Base-by-base conservation (phyloP, 768 basidiomycete species). In the Termitomyces sp. region DNA sequence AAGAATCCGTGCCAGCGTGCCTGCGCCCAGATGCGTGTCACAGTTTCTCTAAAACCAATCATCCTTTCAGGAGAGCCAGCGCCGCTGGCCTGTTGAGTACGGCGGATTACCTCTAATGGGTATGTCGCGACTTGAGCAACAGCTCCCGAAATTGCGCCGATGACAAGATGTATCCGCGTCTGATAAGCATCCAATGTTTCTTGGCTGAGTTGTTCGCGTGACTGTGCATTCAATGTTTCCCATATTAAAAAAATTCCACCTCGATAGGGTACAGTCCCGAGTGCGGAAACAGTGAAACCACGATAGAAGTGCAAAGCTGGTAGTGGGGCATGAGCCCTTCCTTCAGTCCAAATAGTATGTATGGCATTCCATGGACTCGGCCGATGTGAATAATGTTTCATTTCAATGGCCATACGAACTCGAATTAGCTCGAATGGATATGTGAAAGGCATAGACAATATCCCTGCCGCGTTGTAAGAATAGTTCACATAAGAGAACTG, bases 31-130 rank as follows among this genome's bases (percentile, higher is more conserved):
- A 69, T 56, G 23, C 61, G 55, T 23, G 50, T 28, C 38, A 66
- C 61, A 26, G 66, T 69, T 43, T 68, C 66, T 55, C 55, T 57
- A 28, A 70, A 66, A 13, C 67, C 68, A 50, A 57, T 57, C 61
- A 67, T 68, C 49, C 64, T 61, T 18, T 65, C 47, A 3, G 65
- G 68, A 43, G 65, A 61, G 12, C 64, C 64, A 32, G 63, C 64
- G 3, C 67, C 68, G 40, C 68, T 67, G 13, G 65, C 68, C 55
- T 70, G 70, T 35, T 71, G 69, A 28, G 64, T 71, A 10, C 67
- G 66, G 18, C 68, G 69, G 46, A 69, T 61, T 26, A 69, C 66
- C 46, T 67, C 67, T 3, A 71, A 55, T 12, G 69, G 68, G 43
- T 70, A 71, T 5, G 68, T 70, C 18, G 57, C 54, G 3, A 70